Base-by-base conservation (phyloP, 2,329 filamentous ascomycete genomes). In the Fonsecaea erecta region DNA sequence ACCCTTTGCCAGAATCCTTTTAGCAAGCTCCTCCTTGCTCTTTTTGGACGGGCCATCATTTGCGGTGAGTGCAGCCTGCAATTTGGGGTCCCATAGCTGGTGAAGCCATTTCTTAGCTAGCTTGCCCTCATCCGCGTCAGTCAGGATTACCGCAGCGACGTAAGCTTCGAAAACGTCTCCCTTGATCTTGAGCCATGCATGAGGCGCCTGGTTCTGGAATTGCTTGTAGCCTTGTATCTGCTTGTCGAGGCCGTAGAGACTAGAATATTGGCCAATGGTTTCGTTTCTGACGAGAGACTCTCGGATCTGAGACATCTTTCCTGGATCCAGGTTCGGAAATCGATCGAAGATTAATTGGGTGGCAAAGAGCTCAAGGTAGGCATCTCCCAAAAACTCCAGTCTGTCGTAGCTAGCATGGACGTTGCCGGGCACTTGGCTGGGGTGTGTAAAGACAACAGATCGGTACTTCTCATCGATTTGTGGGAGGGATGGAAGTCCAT, bases 101-200 rank as follows among this genome's bases (percentile, higher is more conserved):
- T 86, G 88, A 52, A 97, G 79, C 92, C 93, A 98, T 14, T 82
- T 75, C 58, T 89, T 83, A 1, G 85, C 88, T 1, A 81, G 82
- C 7, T 76, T 68, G 53, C 90, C 84, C 0, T 93, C 75, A 2
- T 79, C 77, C 0, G 86, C 82, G 71, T 92, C 85, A 0, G 89
- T 88, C 1, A 92, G 79, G 35, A 96, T 84, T 5, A 93, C 78
- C 2, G 90, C 93, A 8, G 90, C 93, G 16, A 96, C 86, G 71
- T 96, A 97, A 0, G 94, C 90, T 76, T 98, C 94, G 72, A 97
- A 96, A 18, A 97, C 84, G 74, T 98, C 94, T 8, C 89, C 93
- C 62, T 90, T 83, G 9, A 92, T 87, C 76, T 97, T 97, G 30
- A 67, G 48, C 67, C 63, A 67, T 83, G 84, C 74, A 84, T 88